phyloP scores from a whole-genome alignment of 805 yeast genomes.

The Candida awuae region DNA sequence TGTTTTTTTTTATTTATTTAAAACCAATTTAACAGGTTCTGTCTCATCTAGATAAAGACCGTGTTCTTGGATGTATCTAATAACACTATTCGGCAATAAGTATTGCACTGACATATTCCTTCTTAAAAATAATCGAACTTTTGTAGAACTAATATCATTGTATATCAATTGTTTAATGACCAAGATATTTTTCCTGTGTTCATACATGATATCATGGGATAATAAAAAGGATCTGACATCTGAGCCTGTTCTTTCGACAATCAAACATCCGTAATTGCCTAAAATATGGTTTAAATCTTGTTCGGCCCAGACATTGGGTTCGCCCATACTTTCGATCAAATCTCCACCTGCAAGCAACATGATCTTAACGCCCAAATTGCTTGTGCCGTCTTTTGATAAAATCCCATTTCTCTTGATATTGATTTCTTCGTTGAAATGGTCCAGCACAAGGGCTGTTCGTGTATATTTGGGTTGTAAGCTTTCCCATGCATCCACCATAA shows the following conservation, averaged over 20 bases:
- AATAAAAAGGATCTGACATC: slow-evolving; percentile 89
- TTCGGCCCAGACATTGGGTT: slow-evolving; percentile 98
- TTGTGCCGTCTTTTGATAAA: slow-evolving; percentile 44
- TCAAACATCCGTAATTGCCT: slow-evolving; percentile 93
- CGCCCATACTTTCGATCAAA: slow-evolving; percentile 98
- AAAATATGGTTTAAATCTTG: slow-evolving; percentile 88
- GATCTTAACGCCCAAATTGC: slow-evolving; percentile 65
- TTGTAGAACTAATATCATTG: slow-evolving; percentile 92
- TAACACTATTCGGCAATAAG: slow-evolving; percentile 86
- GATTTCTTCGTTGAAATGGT: slow-evolving; percentile 93
- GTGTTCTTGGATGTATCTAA: slow-evolving; percentile 90
- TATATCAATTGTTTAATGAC: slow-evolving; percentile 94
- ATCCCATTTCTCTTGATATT: slow-evolving; percentile 88
- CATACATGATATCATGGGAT: slow-evolving; percentile 95
- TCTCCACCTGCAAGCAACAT: slow-evolving; percentile 98
- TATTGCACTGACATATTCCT: slow-evolving; percentile 97
- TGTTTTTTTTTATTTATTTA: slow-evolving; percentile 23
- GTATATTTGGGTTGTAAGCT: slow-evolving; percentile 84
- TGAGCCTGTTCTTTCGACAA: slow-evolving; percentile 93
- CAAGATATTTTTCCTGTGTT: slow-evolving; percentile 85
- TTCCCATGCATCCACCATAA: slow-evolving; percentile 99
- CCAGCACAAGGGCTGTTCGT: slow-evolving; percentile 90
- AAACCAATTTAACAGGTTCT: slow-evolving; percentile 90
- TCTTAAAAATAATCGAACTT: slow-evolving; percentile 84
- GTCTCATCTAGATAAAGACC: slow-evolving; percentile 74